Evolutionary conservation across 1,139 yeast genomes (phyloP), one percentile per base, ranked within the genome.

Genomic region (Magnusiomyces tetraspermus): DNA sequence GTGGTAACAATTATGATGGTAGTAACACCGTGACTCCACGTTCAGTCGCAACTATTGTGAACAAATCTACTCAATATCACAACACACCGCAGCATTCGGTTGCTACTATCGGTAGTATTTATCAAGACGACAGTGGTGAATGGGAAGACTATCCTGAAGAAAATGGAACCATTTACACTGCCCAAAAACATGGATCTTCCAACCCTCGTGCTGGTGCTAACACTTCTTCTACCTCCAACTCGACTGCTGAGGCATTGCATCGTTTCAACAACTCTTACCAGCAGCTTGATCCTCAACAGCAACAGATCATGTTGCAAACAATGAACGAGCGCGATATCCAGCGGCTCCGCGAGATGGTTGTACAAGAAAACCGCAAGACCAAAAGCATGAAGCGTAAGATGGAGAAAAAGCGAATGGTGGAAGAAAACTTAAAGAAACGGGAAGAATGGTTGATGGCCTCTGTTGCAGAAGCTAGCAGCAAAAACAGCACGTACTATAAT

Each of bases 311-410:
- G n/a, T 23, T 22, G n/a, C 45, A 42, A 15, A 3, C 2, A 13
- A 19, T 19, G 37, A 24, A 26, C 23, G 37, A 43, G 23, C 36
- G 37, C 11, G 37, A 43, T 23, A 43, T 43, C 17, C 21, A 17
- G 3, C 36, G 37, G 10, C 37, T 43, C 6, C 46, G 30, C 15
- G 46, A 43, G 23, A 43, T 43, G 46, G 28, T 43, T 43, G 22
- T 4, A 2, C 36, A 43, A 28, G 46, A 43, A 30, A 13, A 43
- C 13, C 36, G 22, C 36, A 43, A 43, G 46, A 30, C 46, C 4
- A 11, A 30, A 10, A 43, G 28, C 13, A 26, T 43, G 37, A 28
- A 43, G 23, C 22, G 23, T 15, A 24, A 30, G 22, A 43, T 43
- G 36, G 46, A 26, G 23, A 43, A 28, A 15, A 43, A 43, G 46